Base-by-base conservation (phyloP, 176 grass and related monocot species). In the Carex kokanica region DNA sequence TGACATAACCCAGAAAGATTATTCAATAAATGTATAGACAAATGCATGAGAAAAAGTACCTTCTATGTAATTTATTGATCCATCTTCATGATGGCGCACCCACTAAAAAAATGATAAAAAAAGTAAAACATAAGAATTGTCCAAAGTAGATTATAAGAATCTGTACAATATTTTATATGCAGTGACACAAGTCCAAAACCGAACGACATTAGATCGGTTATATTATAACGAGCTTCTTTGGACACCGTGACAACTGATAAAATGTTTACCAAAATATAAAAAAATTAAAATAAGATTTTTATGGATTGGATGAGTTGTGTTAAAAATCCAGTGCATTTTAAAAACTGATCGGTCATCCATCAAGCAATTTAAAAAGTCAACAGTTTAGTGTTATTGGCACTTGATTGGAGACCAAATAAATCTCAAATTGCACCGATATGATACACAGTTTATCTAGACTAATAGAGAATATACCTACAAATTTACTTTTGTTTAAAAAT, bases 71-170 rank as follows among this genome's bases (percentile, higher is more conserved):
- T 91, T 90, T 64, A 98, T 80, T 9, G 95, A 98, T 64, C 95
- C 95, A 85, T 98, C 95, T 74, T 95, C 95, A 83, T 93, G 84
- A 90, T 90, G 77, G 2, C 95, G 90, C 71, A 98, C 96, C 96
- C 93, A 98, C 96, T 98, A 87, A 4, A 88, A 2, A 41, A 81
- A 60, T 61, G 27, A 8, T 32, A 23, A 78, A 27, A 40, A 27
- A 40, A 81, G 75, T 83, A 72, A 88, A 90, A 88, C 54, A 66
- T 17, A 49, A 16, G 87, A 29, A 83, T 85, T 88, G n/a, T 62
- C 67, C 20, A 31, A 54, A 57, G 5, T 8, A 29, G 73, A 32
- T 56, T 34, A 56, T 56, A 31, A 31, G 1, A 78, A 56, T 25
- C 32, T 12, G 38, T 70, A 32, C 6, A 32, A 78, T 32, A 54